These are phyloP conservation scores for Lasiodiplodia citricola DNA, from an alignment of 2,329 filamentous ascomycete genomes.

Conservation along the genomic window DNA sequence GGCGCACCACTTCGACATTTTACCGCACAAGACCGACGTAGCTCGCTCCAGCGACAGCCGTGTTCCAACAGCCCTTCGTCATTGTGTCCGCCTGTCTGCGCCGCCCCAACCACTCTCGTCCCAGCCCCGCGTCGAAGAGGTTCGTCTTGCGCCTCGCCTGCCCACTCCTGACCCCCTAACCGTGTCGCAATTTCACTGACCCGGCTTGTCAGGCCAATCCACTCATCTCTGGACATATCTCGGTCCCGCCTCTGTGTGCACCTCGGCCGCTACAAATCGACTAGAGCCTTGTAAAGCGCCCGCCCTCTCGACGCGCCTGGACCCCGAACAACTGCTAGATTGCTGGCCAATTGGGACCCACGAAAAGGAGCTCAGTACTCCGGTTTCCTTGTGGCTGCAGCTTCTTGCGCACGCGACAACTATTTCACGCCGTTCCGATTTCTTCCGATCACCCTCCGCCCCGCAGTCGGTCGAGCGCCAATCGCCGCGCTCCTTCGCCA, in stretches of 20 bases:
- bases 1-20: conserved; percentile 17
- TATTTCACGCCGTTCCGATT: conserved; percentile 21
- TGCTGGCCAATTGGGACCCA: conserved; percentile 1
- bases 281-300: not conserved
- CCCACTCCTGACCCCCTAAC: conserved; percentile 24
- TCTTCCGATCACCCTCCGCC: conserved; percentile 12
- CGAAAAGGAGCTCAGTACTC: not conserved
- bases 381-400: conserved; percentile 13
- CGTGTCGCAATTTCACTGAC: conserved; percentile 7
- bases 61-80: not conserved
- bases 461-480: conserved; percentile 16
- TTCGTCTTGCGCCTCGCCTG: not conserved
- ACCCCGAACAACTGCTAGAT: not conserved
- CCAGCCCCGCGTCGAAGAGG: not conserved
- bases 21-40: not conserved
- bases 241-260: conserved; percentile 1
- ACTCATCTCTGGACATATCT: conserved; percentile 15
- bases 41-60: not conserved
- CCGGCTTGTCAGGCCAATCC: conserved; percentile 1
- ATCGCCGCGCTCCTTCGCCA: conserved; percentile 18
- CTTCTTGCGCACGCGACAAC: conserved; percentile 13
- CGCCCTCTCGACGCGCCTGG: not conserved
- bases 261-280: not conserved
- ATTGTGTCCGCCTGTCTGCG: not conserved
- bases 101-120: not conserved